A percentile compares a stretch with the other conserved stretches of the same genome.
These are phyloP conservation scores for Kockovaella imperatae DNA, from an alignment of 768 basidiomycete genomes.

Conservation along the genomic window DNA sequence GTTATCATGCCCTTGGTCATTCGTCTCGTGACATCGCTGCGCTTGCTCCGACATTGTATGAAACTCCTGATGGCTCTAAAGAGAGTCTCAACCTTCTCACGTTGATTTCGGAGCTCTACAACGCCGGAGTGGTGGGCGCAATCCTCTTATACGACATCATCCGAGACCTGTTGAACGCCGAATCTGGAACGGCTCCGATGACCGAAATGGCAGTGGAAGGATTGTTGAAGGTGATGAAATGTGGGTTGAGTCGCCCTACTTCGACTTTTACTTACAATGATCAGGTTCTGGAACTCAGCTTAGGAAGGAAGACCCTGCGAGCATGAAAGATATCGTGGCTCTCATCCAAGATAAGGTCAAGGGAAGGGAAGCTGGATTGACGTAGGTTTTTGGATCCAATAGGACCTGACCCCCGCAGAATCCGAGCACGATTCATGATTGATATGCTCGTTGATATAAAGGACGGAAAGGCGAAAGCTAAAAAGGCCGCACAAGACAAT, in stretches of 20 bases:
- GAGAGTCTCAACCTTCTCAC: constrained; percentile 82
- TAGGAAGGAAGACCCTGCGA: constrained; percentile 81
- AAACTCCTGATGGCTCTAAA: constrained; percentile 56
- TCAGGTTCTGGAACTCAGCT: constrained; percentile 87
- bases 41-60: constrained; percentile 20
- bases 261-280: too few relatives aligned
- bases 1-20: constrained; percentile 51
- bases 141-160: constrained; percentile 86
- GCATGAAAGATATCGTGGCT: constrained; percentile 81
- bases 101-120: constrained; percentile 85
- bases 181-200: constrained; percentile 45
- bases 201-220: constrained; percentile 78
- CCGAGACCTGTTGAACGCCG: constrained; percentile 58
- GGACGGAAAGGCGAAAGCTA: constrained; percentile 68
- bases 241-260: constrained; percentile 12
- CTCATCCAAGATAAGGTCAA: constrained; percentile 68
- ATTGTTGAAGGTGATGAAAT: constrained; percentile 68
- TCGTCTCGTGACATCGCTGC: too few relatives aligned
- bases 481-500: constrained; percentile 54
- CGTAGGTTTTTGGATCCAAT: constrained; percentile 16
- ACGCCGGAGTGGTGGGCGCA: constrained; percentile 86
- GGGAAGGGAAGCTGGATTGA: constrained; percentile 47
- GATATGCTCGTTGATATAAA: constrained; percentile 82
- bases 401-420: constrained; percentile 50
- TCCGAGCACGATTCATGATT: constrained; percentile 88